A percentile compares a stretch with the other conserved stretches of the same genome.
Conservation (phyloP, 257 asterid species). For the Jasminum sambac region DNA sequence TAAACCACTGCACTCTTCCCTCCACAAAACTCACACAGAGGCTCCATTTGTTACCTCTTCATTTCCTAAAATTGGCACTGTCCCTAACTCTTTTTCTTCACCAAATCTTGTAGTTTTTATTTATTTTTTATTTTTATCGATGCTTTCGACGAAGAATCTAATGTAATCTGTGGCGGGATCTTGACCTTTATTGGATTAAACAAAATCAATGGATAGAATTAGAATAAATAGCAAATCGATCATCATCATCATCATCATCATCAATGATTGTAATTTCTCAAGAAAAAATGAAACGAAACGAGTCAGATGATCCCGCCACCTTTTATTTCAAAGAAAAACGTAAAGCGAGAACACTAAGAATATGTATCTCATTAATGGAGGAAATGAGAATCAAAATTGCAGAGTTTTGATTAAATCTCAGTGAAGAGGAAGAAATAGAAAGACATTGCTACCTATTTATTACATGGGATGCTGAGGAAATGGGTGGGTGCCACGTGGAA, state of each 20-base stretch:
- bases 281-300: background rate
- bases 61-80: background rate
- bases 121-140: too few species aligned
- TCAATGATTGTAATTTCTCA: background rate
- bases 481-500: conserved; percentile 33
- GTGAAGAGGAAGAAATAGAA: background rate
- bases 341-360: background rate
- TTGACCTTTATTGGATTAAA: background rate
- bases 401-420: conserved; percentile 9
- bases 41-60: conserved; percentile 26
- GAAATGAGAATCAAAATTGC: background rate
- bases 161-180: background rate
- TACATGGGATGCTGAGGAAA: conserved; percentile 19
- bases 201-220: background rate
- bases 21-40: conserved; percentile 50
- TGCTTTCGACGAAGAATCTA: background rate
- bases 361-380: background rate
- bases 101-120: background rate
- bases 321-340: background rate
- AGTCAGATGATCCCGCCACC: background rate
- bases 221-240: background rate
- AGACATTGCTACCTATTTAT: conserved; percentile 16
- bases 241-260: background rate
- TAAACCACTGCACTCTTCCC: conserved; percentile 49
- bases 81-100: conserved; percentile 8